These are phyloP conservation scores for Erodium chrysanthum DNA, from an alignment of 441 rosid species.

Conservation along the genomic window DNA sequence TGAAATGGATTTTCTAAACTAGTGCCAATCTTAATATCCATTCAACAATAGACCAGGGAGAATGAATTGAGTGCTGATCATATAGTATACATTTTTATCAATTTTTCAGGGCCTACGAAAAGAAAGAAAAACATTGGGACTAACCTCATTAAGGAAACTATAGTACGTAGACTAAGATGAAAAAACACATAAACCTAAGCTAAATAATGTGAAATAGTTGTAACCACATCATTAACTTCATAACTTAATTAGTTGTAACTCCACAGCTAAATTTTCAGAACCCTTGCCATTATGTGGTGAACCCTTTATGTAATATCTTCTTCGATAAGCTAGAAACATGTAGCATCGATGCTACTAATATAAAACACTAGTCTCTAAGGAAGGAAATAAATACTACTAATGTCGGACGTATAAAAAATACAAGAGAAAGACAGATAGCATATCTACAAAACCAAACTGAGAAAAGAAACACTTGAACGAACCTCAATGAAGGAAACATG, in stretches of 20 bases:
- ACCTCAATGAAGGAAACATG: conserved; percentile 98
- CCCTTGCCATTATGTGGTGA: too few relatives aligned
- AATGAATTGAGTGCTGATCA: conserved; percentile 3
- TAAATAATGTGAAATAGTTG: neutral
- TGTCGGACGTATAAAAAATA: too few relatives aligned
- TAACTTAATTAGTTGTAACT: too few relatives aligned
- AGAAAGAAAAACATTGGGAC: neutral
- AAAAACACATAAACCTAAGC: neutral
- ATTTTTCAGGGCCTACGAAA: neutral
- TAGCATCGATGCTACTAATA: too few relatives aligned
- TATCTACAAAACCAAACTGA: conserved; percentile 3
- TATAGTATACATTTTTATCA: neutral
- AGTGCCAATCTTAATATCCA: neutral
- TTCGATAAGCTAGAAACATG: too few relatives aligned
- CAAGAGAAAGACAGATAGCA: neutral
- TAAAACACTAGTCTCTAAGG: too few relatives aligned
- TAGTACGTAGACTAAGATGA: neutral
- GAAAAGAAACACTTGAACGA: conserved; percentile 15
- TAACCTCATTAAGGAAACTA: neutral
- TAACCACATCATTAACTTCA: too few relatives aligned
- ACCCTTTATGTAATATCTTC: too few relatives aligned
- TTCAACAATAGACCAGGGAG: neutral
- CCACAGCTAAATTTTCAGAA: too few relatives aligned
- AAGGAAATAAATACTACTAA: too few relatives aligned
- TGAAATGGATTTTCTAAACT: neutral